Conservation (phyloP, 306 rosid species). For the Cajanus cajan region DNA sequence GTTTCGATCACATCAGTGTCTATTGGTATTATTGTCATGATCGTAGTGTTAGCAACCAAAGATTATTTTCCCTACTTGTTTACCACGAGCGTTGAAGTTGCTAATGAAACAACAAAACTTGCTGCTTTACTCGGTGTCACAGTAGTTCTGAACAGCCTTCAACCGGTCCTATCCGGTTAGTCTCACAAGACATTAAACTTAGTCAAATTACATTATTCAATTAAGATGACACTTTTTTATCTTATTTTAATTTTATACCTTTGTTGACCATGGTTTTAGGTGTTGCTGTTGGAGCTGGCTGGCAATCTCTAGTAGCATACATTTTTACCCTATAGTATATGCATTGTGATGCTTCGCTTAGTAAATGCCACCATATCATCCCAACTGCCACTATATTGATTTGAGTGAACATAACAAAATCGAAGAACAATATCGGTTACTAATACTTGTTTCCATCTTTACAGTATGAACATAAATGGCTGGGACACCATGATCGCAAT, state of each 20-base stretch:
- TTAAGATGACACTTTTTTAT: background rate
- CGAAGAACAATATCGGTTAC: background rate
- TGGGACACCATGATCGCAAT: constrained; percentile 78
- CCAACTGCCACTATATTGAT: background rate
- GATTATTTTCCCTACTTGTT: constrained; percentile 67
- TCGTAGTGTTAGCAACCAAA: constrained; percentile 44
- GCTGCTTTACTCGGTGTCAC: constrained; percentile 59
- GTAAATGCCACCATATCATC: background rate
- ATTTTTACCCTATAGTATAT: no score
- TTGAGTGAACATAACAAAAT: background rate
- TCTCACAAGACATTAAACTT: background rate
- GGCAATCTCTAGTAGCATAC: constrained; percentile 82
- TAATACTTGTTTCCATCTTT: constrained; percentile 7
- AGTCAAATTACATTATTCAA: background rate
- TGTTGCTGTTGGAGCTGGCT: constrained; percentile 89
- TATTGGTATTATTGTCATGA: constrained; percentile 56
- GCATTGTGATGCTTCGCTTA: background rate
- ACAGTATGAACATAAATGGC: constrained; percentile 74
- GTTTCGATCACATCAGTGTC: constrained; percentile 67
- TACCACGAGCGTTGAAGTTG: constrained; percentile 61
- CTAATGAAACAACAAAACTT: constrained; percentile 66
- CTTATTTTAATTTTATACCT: no score
- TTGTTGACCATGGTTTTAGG: constrained; percentile 46
- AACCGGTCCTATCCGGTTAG: constrained; percentile 75
- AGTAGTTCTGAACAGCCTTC: constrained; percentile 70